Conservation (phyloP, 352 stramenopile species). For the Paralagenidium karlingii region DNA sequence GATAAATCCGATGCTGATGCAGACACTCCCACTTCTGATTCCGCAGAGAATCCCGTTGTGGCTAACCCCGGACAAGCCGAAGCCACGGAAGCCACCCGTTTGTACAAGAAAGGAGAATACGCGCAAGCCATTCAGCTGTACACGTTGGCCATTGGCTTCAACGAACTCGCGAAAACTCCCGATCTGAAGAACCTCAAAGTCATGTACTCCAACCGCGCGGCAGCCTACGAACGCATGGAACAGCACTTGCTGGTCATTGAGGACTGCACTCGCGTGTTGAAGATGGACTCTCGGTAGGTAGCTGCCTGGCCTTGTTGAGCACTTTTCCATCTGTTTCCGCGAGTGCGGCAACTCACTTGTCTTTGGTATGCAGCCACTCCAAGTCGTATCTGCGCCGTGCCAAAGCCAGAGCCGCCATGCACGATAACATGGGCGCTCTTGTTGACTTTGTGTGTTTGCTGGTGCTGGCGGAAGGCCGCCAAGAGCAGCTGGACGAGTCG, state of each 20-base stretch:
- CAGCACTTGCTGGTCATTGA: constrained; percentile 43
- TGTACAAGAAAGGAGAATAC: constrained; percentile 66
- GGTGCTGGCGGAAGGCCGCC: constrained; percentile 66
- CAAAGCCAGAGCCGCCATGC: constrained; percentile 36
- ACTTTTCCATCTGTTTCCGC: neutral
- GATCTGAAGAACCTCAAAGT: constrained; percentile 72
- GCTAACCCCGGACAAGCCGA: constrained; percentile 39
- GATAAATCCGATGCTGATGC: constrained; percentile 5
- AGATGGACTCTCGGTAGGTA: constrained; percentile 33
- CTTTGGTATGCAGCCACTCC: constrained; percentile 17
- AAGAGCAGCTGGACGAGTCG: constrained; percentile 56
- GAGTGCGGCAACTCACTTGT: too few species aligned
- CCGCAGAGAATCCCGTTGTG: neutral
- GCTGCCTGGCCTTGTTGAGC: neutral
- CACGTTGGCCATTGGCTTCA: constrained; percentile 41
- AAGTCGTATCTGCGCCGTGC: constrained; percentile 72
- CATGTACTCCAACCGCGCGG: constrained; percentile 76
- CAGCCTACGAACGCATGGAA: constrained; percentile 56
- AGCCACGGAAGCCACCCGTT: constrained; percentile 55
- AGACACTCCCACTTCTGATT: too few species aligned
- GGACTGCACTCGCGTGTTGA: constrained; percentile 45
- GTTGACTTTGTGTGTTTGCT: constrained; percentile 73
- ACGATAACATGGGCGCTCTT: constrained; percentile 41
- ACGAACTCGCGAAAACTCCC: constrained; percentile 33
- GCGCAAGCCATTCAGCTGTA: constrained; percentile 60